Conservation (phyloP, 2,329 filamentous ascomycete species). For the Neofusicoccum kwambonambiense region DNA sequence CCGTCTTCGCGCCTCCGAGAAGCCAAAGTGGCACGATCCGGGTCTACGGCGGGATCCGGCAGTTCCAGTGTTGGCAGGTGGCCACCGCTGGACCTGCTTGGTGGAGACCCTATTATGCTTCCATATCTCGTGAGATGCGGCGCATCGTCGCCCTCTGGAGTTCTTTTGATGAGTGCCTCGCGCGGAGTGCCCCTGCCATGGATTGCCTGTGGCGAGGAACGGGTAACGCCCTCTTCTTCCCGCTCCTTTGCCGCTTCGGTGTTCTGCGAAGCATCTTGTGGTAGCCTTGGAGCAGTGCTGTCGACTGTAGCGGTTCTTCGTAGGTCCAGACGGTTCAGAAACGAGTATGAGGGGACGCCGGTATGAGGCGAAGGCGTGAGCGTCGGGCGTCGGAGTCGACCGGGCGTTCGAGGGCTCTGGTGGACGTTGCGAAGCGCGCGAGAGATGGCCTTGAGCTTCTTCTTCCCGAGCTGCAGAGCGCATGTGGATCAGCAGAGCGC, state of each 20-base stretch:
- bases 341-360: slow-evolving; percentile 41
- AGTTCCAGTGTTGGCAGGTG: slow-evolving; percentile 56
- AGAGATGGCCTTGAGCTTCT: slow-evolving; percentile 80
- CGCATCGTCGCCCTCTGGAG: slow-evolving; percentile 12
- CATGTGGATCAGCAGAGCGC: not conserved
- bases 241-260: slow-evolving; percentile 18
- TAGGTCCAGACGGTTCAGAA: slow-evolving; percentile 33
- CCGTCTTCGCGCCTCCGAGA: slow-evolving; percentile 20
- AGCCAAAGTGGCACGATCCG: slow-evolving; percentile 26
- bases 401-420: slow-evolving; percentile 47
- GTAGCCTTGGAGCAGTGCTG: slow-evolving; percentile 27
- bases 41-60: slow-evolving; percentile 60
- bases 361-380: slow-evolving; percentile 35
- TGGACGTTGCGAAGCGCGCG: slow-evolving; percentile 65
- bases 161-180: slow-evolving; percentile 15
- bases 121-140: slow-evolving; percentile 56
- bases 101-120: slow-evolving; percentile 54
- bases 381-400: slow-evolving; percentile 34
- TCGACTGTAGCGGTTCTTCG: slow-evolving; percentile 20
- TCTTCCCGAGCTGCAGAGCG: slow-evolving; percentile 66
- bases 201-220: slow-evolving; percentile 17
- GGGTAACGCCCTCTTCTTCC: slow-evolving; percentile 20
- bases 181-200: slow-evolving; percentile 21
- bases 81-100: slow-evolving; percentile 8
- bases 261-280: slow-evolving; percentile 28